These are phyloP conservation scores for Mycena galopus DNA, from an alignment of 768 basidiomycete species.

Conservation along the genomic window DNA sequence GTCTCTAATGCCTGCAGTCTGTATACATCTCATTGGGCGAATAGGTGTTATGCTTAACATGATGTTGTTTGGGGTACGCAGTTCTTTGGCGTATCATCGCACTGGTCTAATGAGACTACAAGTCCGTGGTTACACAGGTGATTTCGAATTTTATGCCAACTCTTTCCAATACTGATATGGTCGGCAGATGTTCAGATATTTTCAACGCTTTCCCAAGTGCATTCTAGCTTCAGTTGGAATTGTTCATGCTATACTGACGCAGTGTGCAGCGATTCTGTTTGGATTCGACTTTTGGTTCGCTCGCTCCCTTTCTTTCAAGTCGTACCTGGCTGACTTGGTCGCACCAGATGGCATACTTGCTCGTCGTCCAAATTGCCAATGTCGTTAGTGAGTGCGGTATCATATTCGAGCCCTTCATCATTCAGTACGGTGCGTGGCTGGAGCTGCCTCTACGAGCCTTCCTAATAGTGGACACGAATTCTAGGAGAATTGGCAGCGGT, in stretches of 20 bases:
- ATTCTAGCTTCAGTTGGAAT: background rate
- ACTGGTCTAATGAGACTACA: background rate
- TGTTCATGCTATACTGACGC: background rate
- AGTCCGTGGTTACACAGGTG: conserved; percentile 22
- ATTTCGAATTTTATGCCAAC: background rate
- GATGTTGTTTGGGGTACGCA: conserved; percentile 27
- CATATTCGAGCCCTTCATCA: conserved; percentile 26
- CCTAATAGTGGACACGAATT: background rate
- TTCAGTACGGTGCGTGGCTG: conserved; percentile 19
- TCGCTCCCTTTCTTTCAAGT: background rate
- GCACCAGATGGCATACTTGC: conserved; percentile 29
- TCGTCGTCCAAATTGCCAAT: conserved; percentile 21
- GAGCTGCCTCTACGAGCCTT: background rate
- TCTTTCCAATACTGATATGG: background rate
- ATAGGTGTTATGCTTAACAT: conserved; percentile 25
- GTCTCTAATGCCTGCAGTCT: background rate
- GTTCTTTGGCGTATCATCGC: background rate
- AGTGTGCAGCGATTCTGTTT: conserved; percentile 5
- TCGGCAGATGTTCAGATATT: conserved; percentile 18
- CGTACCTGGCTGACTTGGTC: background rate
- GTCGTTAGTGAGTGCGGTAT: conserved; percentile 23
- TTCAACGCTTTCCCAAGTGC: conserved; percentile 16
- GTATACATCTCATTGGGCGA: background rate
- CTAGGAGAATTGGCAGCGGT: background rate
- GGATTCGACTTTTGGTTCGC: conserved; percentile 16